Percentiles rank a stretch among this genome's conserved stretches.
Conservation (phyloP, 1,284 basidiomycete genomes). For the Papiliotrema nemorosa region DNA sequence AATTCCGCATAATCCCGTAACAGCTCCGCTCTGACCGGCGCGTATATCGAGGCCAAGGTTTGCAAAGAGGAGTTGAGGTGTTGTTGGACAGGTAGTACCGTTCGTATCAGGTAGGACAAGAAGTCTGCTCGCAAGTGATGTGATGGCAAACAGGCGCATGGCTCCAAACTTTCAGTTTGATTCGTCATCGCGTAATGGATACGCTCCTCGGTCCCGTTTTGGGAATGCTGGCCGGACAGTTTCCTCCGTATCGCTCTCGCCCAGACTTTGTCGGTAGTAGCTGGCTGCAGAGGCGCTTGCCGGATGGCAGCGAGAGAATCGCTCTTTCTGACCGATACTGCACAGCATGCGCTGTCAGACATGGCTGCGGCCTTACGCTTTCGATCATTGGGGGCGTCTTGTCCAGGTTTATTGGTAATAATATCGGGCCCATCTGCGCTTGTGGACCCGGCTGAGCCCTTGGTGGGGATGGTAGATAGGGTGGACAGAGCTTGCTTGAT, state of each 20-base stretch:
- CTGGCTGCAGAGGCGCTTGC: not conserved
- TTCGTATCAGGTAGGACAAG: not conserved
- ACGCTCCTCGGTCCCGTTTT: not conserved
- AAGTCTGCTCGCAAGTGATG: not conserved
- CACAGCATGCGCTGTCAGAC: conserved; percentile 9
- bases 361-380: not conserved
- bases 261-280: not conserved
- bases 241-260: not conserved
- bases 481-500: conserved; percentile 27
- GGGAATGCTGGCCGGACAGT: not conserved
- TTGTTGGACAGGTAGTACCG: not conserved
- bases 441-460: not conserved
- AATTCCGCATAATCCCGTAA: conserved; percentile 3
- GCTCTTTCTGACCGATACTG: conserved; percentile 12
- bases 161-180: not conserved
- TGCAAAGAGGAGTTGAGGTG: not conserved
- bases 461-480: conserved; percentile 9
- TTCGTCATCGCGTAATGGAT: not conserved
- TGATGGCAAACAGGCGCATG: not conserved
- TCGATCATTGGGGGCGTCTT: not conserved
- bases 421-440: not conserved
- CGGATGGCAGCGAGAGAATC: conserved; percentile 1
- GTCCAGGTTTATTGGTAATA: not conserved
- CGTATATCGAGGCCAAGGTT: not conserved
- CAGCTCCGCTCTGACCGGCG: conserved; percentile 5